Evolutionary conservation across 1,139 yeast species (phyloP).

Genomic region (Candida gigantensis): DNA sequence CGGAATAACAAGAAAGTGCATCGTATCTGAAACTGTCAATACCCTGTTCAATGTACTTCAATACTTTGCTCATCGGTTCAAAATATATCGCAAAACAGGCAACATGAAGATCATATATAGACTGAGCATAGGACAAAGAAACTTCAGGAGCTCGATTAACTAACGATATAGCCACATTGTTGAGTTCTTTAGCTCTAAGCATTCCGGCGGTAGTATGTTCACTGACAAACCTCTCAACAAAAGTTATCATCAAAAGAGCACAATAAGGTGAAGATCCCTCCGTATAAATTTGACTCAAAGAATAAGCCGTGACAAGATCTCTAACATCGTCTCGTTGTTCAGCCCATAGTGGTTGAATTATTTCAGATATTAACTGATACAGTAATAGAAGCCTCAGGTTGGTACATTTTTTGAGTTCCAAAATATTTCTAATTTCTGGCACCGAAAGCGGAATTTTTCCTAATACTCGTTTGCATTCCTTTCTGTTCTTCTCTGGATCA

Average conservation of each 20-base stretch:
- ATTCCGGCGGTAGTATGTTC: constrained; percentile 32
- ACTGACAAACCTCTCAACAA: constrained; percentile 39
- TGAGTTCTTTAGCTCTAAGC: constrained; percentile 29
- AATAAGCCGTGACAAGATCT: constrained; percentile 25
- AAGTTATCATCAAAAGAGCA: constrained; percentile 30
- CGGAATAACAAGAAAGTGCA: constrained; percentile 18
- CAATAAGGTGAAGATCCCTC: constrained; percentile 30
- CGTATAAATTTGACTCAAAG: constrained; percentile 24
- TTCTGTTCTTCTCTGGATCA: constrained; percentile 18
- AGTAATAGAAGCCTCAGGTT: constrained; percentile 33
- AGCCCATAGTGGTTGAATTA: constrained; percentile 37
- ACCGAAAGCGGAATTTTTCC: constrained; percentile 43
- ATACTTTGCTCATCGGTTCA: constrained; percentile 43
- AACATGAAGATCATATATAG: constrained; percentile 47
- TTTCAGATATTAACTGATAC: constrained; percentile 46
- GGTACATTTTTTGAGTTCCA: constrained; percentile 23
- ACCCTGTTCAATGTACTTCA: constrained; percentile 30
- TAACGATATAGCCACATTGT: constrained; percentile 39
- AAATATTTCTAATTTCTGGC: constrained; percentile 42
- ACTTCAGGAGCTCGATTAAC: constrained; percentile 37
- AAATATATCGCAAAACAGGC: constrained; percentile 44
- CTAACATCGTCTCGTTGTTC: constrained; percentile 26
- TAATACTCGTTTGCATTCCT: constrained; percentile 23
- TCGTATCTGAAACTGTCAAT: constrained; percentile 7
- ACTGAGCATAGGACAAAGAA: constrained; percentile 38